These are phyloP conservation scores for Podospora pseudoanserina DNA, from an alignment of 495 filamentous ascomycete genomes.

Conservation along the genomic window DNA sequence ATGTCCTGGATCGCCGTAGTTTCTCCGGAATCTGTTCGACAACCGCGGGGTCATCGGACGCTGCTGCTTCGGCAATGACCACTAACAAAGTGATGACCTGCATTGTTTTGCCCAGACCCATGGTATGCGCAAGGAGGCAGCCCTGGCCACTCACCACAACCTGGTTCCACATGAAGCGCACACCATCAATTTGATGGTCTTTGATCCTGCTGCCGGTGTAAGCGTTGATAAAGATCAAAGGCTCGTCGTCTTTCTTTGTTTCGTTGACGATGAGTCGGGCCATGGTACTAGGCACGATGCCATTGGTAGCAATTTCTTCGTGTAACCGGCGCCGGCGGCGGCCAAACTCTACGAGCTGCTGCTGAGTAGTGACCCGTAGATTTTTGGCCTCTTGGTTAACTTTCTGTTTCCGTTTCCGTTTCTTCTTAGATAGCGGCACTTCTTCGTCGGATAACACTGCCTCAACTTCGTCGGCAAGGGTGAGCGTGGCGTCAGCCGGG, in stretches of 20 bases:
- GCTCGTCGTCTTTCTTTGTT: conserved; percentile 56
- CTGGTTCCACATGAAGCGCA: conserved; percentile 89
- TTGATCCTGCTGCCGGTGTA: conserved; percentile 50
- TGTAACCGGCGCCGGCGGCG: conserved; percentile 48
- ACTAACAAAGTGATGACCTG: conserved; percentile 79
- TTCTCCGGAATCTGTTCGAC: conserved; percentile 61
- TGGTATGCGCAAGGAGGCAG: conserved; percentile 84
- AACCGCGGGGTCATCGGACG: conserved; percentile 54
- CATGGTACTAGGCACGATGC: conserved; percentile 40
- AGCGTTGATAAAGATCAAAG: conserved; percentile 49
- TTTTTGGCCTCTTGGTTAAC: conserved; percentile 41
- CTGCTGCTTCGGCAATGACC: conserved; percentile 63
- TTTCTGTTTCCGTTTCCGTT: conserved; percentile 45
- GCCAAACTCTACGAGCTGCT: conserved; percentile 46
- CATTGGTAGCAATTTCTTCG: conserved; percentile 34
- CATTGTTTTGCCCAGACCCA: conserved; percentile 94
- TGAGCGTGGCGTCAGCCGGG: neutral
- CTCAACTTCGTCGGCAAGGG: neutral
- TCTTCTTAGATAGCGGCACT: conserved; percentile 34
- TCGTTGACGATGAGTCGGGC: conserved; percentile 65
- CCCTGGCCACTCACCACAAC: conserved; percentile 61
- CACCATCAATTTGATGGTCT: conserved; percentile 59
- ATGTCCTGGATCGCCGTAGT: conserved; percentile 58
- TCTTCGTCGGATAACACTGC: conserved; percentile 17
- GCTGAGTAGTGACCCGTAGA: conserved; percentile 45